These are phyloP conservation scores for Aureobasidium namibiae DNA, from an alignment of 2,329 filamentous ascomycete genomes.

Conservation along the genomic window DNA sequence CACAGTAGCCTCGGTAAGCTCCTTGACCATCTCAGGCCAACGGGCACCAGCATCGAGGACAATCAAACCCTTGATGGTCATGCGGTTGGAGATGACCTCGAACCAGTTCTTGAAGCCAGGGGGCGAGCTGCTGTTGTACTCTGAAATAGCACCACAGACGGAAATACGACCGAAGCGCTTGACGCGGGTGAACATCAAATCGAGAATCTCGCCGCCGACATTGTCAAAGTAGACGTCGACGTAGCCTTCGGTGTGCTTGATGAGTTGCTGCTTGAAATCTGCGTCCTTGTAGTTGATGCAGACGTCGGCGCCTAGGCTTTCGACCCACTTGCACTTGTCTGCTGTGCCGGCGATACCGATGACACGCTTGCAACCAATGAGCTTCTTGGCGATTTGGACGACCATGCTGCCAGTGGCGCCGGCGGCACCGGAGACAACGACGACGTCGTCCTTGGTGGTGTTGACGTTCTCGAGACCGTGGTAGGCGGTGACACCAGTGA, in stretches of 20 bases:
- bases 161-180: constrained; percentile 55
- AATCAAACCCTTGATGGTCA: constrained; percentile 28
- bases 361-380: constrained; percentile 36
- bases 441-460: constrained; percentile 33
- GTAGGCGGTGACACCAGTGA: constrained; percentile 40
- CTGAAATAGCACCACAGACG: constrained; percentile 62
- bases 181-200: constrained; percentile 56
- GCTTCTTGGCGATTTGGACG: constrained; percentile 46
- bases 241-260: constrained; percentile 39
- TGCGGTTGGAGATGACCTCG: constrained; percentile 26
- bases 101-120: constrained; percentile 30
- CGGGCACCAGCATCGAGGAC: constrained; percentile 21
- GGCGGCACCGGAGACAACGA: constrained; percentile 42
- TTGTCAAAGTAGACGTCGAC: constrained; percentile 67
- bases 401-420: constrained; percentile 42
- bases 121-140: constrained; percentile 51
- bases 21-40: constrained; percentile 14
- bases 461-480: constrained; percentile 36
- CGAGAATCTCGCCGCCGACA: constrained; percentile 63
- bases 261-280: constrained; percentile 40
- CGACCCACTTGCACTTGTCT: constrained; percentile 45
- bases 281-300: constrained; percentile 48
- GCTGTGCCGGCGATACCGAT: constrained; percentile 46
- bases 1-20: constrained; percentile 26
- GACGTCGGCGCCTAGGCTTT: constrained; percentile 43